Conservation (phyloP, 2,329 filamentous ascomycete species). For the Metarhizium guizhouense region DNA sequence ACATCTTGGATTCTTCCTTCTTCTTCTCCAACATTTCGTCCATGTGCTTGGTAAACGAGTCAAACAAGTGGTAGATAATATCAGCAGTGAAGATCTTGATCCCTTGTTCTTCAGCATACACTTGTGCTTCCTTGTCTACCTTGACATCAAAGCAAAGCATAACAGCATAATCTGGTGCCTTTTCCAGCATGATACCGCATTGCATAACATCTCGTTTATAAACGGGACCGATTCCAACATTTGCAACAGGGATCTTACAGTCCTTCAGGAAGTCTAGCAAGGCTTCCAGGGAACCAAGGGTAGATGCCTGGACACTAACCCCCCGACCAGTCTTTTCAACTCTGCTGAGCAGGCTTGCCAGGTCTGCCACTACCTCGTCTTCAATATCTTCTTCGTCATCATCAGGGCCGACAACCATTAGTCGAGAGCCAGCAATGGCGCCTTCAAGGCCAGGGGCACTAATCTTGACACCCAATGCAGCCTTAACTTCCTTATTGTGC, state of each 20-base stretch:
- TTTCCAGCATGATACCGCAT: slow-evolving; percentile 93
- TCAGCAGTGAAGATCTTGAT: slow-evolving; percentile 98
- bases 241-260: slow-evolving; percentile 94
- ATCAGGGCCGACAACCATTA: slow-evolving; percentile 88
- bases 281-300: slow-evolving; percentile 91
- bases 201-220: slow-evolving; percentile 98
- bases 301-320: slow-evolving; percentile 95
- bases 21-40: slow-evolving; percentile 75
- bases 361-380: slow-evolving; percentile 92
- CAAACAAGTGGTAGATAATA: slow-evolving; percentile 98
- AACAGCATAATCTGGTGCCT: slow-evolving; percentile 88
- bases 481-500: slow-evolving; percentile 99
- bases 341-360: slow-evolving; percentile 82
- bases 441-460: slow-evolving; percentile 91
- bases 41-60: slow-evolving; percentile 95
- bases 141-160: slow-evolving; percentile 99
- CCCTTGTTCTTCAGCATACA: slow-evolving; percentile 85
- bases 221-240: slow-evolving; percentile 94
- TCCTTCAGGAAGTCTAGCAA: slow-evolving; percentile 91
- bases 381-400: slow-evolving; percentile 96
- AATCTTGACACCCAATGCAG: slow-evolving; percentile 97
- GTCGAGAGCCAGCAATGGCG: slow-evolving; percentile 89
- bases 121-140: slow-evolving; percentile 90
- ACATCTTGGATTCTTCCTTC: slow-evolving; percentile 92
- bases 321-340: slow-evolving; percentile 88